phyloP scores from a whole-genome alignment of 2,329 filamentous ascomycete species.

The Dactylellina drechsleri region DNA sequence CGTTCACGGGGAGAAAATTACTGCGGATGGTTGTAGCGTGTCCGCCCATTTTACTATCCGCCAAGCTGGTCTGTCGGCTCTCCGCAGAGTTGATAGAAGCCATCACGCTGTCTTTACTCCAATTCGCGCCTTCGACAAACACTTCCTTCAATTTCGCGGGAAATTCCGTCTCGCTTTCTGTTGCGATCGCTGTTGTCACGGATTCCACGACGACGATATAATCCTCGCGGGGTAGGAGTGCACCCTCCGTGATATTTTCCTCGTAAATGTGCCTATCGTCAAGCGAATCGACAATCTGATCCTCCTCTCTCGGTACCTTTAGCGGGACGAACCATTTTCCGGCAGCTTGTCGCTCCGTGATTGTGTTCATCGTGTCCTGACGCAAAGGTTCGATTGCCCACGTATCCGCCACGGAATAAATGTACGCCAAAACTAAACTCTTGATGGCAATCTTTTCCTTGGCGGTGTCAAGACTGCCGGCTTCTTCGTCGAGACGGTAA shows the following conservation, averaged over 20 bases:
- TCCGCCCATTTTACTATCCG: constrained; percentile 74
- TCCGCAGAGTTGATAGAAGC: constrained; percentile 73
- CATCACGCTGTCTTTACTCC: constrained; percentile 80
- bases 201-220: constrained; percentile 61
- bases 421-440: constrained; percentile 87
- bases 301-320: constrained; percentile 70
- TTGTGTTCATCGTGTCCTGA: constrained; percentile 77
- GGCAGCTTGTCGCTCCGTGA: constrained; percentile 76
- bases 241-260: constrained; percentile 71
- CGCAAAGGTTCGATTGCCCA: constrained; percentile 82
- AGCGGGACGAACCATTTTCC: constrained; percentile 82
- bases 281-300: constrained; percentile 63
- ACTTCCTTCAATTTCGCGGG: constrained; percentile 76
- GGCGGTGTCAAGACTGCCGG: constrained; percentile 73
- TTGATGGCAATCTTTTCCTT: constrained; percentile 80
- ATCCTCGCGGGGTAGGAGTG: constrained; percentile 68
- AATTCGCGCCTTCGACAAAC: constrained; percentile 73
- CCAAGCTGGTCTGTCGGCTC: constrained; percentile 78
- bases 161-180: constrained; percentile 67
- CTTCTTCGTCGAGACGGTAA: constrained; percentile 85
- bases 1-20: constrained; percentile 69
- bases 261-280: constrained; percentile 71
- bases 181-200: constrained; percentile 58
- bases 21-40: constrained; percentile 64
- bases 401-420: constrained; percentile 80